Evolutionary conservation across 306 rosid species (phyloP), one percentile per base, ranked within the genome.

Genomic region (Ormosia semicastrata): DNA sequence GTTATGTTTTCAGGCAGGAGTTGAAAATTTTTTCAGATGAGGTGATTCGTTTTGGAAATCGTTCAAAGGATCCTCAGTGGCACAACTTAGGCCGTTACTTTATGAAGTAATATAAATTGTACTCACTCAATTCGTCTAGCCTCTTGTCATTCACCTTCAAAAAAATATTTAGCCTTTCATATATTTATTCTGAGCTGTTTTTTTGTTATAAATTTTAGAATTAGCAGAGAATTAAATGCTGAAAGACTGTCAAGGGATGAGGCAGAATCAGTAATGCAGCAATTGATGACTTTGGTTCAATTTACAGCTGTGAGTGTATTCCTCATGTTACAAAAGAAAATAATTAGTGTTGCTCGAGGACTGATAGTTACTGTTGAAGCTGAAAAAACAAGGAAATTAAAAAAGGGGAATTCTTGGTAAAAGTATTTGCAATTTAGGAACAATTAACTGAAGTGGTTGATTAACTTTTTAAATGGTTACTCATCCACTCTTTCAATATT

Each of bases 41-140:
- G 84, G 98, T 93, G 75, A 85, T 91, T 79, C 98, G 98, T 6
- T 93, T 93, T 80, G 98, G 98, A 83, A 93, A 93, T 76, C 94
- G 87, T 56, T 88, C 93, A 50, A 93, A 90, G 85, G 92, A 93
- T 85, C 89, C 94, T 83, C 98, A 93, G 73, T 93, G 98, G 98
- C 98, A 91, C 89, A 86, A 91, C 87, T 89, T 93, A 89, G 91
- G 89, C 57, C 93, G 98, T 59, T 93, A 93, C 88, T 93, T 93
- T 82, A 90, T 91, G 85, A 93, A 93, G 98, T 93, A 91, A 85
- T 75, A 77, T 73, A 68, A 73, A 77, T 85, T 79, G 77, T 44
- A 50, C 83, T 68, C 34, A 10, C 77, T 78, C 73, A 58, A 30
- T 78, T 80, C 66, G 0, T 73, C 69, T 64, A 81, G 73, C 70